Conservation (phyloP, 2,329 filamentous ascomycete genomes). For the Septoria petroselini region DNA sequence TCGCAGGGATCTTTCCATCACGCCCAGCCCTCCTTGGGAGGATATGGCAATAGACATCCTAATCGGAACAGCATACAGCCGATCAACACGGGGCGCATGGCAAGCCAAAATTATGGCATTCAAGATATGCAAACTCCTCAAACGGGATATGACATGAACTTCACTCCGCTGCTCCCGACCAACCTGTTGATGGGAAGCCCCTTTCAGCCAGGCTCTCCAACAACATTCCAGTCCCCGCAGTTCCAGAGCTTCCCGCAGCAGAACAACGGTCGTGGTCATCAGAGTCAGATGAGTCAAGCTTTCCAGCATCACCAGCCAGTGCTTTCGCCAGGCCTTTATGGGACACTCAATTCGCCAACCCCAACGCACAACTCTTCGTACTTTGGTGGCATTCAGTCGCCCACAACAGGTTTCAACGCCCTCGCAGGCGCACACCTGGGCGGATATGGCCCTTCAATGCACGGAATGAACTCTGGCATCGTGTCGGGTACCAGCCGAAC, state of each 20-base stretch:
- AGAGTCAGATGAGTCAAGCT: conserved; percentile 63
- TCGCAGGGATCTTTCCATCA: conserved; percentile 89
- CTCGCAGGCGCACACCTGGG: conserved; percentile 48
- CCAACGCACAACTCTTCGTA: conserved; percentile 78
- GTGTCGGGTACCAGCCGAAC: conserved; percentile 91
- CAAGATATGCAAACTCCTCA: conserved; percentile 81
- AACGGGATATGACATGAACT: conserved; percentile 95
- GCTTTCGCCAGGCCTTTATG: conserved; percentile 79
- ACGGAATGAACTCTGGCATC: conserved; percentile 66
- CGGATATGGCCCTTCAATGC: conserved; percentile 52
- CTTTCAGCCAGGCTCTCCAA: conserved; percentile 91
- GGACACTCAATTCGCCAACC: conserved; percentile 80
- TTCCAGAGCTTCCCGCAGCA: conserved; percentile 81
- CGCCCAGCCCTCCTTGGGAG: conserved; percentile 67
- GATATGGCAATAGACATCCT: conserved; percentile 82
- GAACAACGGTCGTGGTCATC: conserved; percentile 47
- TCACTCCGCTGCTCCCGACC: conserved; percentile 90
- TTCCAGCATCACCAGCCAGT: conserved; percentile 63
- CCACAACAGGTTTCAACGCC: conserved; percentile 69
- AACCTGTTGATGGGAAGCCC: conserved; percentile 92
- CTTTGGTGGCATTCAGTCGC: conserved; percentile 77
- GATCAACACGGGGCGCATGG: conserved; percentile 76
- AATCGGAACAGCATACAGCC: conserved; percentile 73
- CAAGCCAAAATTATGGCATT: conserved; percentile 35
- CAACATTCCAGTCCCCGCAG: conserved; percentile 83